Evolutionary conservation across 768 basidiomycete species (phyloP).

Genomic region (Leccinum broughii): DNA sequence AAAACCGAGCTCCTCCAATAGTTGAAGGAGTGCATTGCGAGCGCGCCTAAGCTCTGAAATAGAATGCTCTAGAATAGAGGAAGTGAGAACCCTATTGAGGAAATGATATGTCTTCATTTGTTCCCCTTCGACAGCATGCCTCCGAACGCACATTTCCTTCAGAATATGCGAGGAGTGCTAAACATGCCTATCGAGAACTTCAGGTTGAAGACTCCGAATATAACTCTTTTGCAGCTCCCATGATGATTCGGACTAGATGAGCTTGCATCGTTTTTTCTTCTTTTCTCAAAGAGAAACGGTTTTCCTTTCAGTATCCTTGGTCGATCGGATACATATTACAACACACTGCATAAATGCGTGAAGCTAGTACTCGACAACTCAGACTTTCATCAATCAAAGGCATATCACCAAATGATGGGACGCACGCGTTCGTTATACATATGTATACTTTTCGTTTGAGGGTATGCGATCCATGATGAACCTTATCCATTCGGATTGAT

Average conservation of each 20-base stretch:
- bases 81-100: neutral
- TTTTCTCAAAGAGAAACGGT: neutral
- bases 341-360: no score
- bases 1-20: no score
- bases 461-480: no score
- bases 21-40: no score
- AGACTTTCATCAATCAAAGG: no score
- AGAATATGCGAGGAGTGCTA: slow-evolving; percentile 36
- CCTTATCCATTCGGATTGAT: no score
- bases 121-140: neutral
- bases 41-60: no score
- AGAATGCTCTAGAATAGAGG: neutral
- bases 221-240: slow-evolving; percentile 40
- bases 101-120: neutral
- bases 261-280: neutral
- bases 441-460: no score
- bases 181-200: slow-evolving; percentile 60
- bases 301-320: neutral
- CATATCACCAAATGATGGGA: no score
- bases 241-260: neutral
- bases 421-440: no score
- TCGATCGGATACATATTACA: neutral
- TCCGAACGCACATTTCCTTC: neutral
- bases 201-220: slow-evolving; percentile 58
- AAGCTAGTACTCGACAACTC: no score